These are phyloP conservation scores for Fraxinus xanthoxyloides DNA, from an alignment of 305 asterid species.

Conservation along the genomic window DNA sequence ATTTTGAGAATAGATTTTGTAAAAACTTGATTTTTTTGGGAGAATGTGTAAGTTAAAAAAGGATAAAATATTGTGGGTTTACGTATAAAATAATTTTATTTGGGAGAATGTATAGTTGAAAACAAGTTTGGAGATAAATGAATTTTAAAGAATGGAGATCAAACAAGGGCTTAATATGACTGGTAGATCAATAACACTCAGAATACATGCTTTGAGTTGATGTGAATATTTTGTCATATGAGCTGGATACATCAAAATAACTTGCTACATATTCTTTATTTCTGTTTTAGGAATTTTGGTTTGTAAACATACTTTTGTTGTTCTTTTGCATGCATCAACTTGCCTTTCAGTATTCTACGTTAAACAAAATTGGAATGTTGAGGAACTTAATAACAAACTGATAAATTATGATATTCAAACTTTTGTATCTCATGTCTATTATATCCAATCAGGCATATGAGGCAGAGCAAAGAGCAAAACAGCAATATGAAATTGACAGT, in stretches of 20 bases:
- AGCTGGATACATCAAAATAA: not conserved
- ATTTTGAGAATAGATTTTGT: not conserved
- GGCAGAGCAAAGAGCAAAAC: slow-evolving; percentile 77
- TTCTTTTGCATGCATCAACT: not conserved
- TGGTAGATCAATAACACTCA: not conserved
- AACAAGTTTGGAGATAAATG: not conserved
- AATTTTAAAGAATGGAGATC: not conserved
- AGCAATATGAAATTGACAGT: slow-evolving; percentile 55
- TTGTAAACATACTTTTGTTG: not conserved
- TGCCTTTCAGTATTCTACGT: not conserved
- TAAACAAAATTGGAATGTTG: not conserved
- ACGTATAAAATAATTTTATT: not conserved
- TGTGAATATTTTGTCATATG: not conserved
- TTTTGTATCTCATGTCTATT: slow-evolving; percentile 11
- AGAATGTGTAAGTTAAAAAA: not conserved
- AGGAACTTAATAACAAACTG: not conserved
- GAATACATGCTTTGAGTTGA: not conserved
- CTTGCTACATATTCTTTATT: not conserved
- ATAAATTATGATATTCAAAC: not conserved
- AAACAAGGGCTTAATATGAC: not conserved
- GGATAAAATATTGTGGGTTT: not conserved
- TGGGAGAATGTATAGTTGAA: not conserved
- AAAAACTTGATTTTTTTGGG: not conserved
- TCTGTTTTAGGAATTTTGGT: not conserved
- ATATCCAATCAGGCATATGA: slow-evolving; percentile 64